These are phyloP conservation scores for Solanum corneliomulleri DNA, from an alignment of 257 asterid genomes.

Conservation along the genomic window DNA sequence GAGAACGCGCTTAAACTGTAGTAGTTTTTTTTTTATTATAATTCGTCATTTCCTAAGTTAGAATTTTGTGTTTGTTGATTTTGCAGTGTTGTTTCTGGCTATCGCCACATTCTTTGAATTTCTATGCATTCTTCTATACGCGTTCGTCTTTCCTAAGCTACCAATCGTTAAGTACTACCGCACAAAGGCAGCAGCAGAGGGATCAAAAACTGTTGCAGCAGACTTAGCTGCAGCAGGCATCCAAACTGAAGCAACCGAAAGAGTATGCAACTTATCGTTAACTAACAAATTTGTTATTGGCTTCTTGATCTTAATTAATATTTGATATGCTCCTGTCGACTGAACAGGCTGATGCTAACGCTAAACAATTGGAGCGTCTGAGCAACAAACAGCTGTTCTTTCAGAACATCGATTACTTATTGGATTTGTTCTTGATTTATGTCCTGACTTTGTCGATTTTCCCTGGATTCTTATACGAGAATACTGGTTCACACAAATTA, in stretches of 20 bases:
- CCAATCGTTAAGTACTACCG: slow-evolving; percentile 33
- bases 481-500: slow-evolving; percentile 61
- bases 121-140: slow-evolving; percentile 20
- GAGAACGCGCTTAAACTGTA: neutral
- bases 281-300: neutral
- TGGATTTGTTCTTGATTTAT: slow-evolving; percentile 69
- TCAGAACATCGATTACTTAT: slow-evolving; percentile 44
- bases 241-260: slow-evolving; percentile 7
- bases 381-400: slow-evolving; percentile 39
- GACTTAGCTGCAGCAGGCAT: slow-evolving; percentile 82
- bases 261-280: neutral
- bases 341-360: slow-evolving; percentile 6
- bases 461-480: slow-evolving; percentile 21
- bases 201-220: slow-evolving; percentile 68
- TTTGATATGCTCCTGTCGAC: neutral
- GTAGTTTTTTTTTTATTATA: too few relatives aligned
- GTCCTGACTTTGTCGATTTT: neutral
- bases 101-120: slow-evolving; percentile 21
- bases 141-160: slow-evolving; percentile 20
- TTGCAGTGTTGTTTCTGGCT: slow-evolving; percentile 29
- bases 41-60: neutral
- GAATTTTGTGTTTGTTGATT: neutral
- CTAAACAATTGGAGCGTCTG: slow-evolving; percentile 24
- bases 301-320: neutral
- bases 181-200: slow-evolving; percentile 49